phyloP scores from a whole-genome alignment of 2,329 filamentous ascomycete genomes.

The Zasmidium citrigriseum region DNA sequence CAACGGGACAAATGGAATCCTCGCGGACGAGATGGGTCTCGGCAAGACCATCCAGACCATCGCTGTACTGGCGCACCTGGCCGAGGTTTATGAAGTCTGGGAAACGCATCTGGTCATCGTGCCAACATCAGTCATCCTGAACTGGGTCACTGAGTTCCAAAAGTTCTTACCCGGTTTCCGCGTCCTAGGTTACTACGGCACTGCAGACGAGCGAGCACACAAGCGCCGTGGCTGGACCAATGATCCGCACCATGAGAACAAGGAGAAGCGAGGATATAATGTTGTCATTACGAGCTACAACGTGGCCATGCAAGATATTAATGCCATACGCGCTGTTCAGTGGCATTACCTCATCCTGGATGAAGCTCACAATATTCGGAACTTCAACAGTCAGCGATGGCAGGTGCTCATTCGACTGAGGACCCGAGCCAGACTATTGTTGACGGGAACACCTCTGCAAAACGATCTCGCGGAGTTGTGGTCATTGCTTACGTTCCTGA shows the following conservation, averaged over 20 bases:
- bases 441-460: constrained; percentile 93
- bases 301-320: constrained; percentile 88
- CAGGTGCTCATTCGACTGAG: constrained; percentile 93
- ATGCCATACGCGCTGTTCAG: constrained; percentile 84
- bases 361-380: constrained; percentile 99
- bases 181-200: constrained; percentile 94
- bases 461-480: constrained; percentile 97
- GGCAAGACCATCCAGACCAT: constrained; percentile 99
- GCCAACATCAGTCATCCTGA: constrained; percentile 96
- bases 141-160: constrained; percentile 99
- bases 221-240: constrained; percentile 94
- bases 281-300: constrained; percentile 98
- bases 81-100: constrained; percentile 88
- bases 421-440: constrained; percentile 78
- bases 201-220: constrained; percentile 83
- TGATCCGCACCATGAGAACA: constrained; percentile 60
- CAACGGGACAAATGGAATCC: constrained; percentile 90
- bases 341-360: constrained; percentile 99
- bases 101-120: constrained; percentile 95
- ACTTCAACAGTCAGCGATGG: constrained; percentile 97
- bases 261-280: constrained; percentile 97
- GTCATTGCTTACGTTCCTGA: constrained; percentile 95
- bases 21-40: constrained; percentile 97
- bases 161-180: constrained; percentile 99
- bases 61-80: constrained; percentile 85